Percentiles rank a stretch among this genome's conserved stretches.
These are phyloP conservation scores for Quercus ilex DNA, from an alignment of 306 rosid genomes.

Conservation along the genomic window DNA sequence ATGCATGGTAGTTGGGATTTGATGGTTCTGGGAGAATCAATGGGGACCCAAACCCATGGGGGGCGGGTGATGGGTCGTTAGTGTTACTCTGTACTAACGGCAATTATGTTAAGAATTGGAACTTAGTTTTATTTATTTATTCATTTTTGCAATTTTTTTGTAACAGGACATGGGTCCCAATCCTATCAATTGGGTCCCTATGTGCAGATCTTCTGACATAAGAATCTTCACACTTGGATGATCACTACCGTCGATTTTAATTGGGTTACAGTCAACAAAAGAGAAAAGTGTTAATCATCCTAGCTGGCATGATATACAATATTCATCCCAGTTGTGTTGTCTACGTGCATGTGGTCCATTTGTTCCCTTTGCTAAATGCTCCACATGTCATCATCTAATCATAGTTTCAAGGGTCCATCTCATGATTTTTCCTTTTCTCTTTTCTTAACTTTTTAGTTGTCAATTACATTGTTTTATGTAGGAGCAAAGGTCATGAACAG, in stretches of 20 bases:
- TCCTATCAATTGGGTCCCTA: constrained; percentile 30
- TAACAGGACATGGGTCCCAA: constrained; percentile 15
- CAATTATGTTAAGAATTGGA: constrained; percentile 11
- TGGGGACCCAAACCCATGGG: background rate
- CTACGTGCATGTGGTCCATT: constrained; percentile 17
- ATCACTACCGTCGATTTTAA: constrained; percentile 40
- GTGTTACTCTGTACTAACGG: background rate
- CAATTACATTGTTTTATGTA: background rate
- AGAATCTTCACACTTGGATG: constrained; percentile 48
- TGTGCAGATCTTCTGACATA: constrained; percentile 58
- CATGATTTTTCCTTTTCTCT: background rate
- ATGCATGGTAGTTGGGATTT: constrained; percentile 16
- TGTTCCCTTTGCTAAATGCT: background rate
- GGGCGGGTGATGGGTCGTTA: constrained; percentile 7
- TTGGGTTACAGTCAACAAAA: constrained; percentile 25
- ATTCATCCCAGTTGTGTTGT: constrained; percentile 13
- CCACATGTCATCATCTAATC: background rate
- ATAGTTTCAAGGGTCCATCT: background rate
- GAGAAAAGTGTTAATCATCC: constrained; percentile 24
- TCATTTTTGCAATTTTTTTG: background rate
- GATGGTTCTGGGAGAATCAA: background rate
- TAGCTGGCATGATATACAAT: constrained; percentile 31
- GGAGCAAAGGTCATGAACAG: no score
- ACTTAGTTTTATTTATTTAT: background rate
- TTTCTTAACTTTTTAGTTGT: background rate